Conservation (phyloP, 306 rosid species). For the Phaseolus lunatus region DNA sequence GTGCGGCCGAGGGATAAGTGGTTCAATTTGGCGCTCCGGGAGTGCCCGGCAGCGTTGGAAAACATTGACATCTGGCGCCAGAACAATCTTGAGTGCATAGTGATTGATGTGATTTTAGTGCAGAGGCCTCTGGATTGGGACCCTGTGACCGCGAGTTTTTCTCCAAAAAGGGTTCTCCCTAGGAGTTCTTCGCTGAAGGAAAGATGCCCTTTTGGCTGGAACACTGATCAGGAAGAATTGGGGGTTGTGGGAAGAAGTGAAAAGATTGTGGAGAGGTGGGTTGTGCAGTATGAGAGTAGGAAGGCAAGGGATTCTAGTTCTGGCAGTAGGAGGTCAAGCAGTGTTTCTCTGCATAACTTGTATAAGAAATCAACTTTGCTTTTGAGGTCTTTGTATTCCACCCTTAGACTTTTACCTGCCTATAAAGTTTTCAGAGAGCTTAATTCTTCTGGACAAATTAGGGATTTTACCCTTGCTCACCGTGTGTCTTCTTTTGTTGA, state of each 20-base stretch:
- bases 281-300: slow-evolving; percentile 70
- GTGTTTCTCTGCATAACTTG: slow-evolving; percentile 52
- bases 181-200: slow-evolving; percentile 59
- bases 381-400: slow-evolving; percentile 80
- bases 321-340: slow-evolving; percentile 66
- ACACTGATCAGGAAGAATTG: slow-evolving; percentile 63
- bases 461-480: slow-evolving; percentile 66
- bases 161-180: slow-evolving; percentile 56
- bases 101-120: slow-evolving; percentile 82
- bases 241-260: slow-evolving; percentile 61
- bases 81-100: slow-evolving; percentile 66
- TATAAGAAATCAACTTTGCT: slow-evolving; percentile 77
- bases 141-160: slow-evolving; percentile 42
- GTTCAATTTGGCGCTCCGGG: slow-evolving; percentile 84
- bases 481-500: slow-evolving; percentile 73
- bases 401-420: slow-evolving; percentile 82
- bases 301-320: slow-evolving; percentile 62
- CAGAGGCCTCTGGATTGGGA: slow-evolving; percentile 61
- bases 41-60: slow-evolving; percentile 72
- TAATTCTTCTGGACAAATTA: slow-evolving; percentile 67
- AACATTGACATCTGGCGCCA: slow-evolving; percentile 76
- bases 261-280: slow-evolving; percentile 88
- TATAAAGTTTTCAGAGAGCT: slow-evolving; percentile 70
- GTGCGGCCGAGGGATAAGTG: slow-evolving; percentile 86
- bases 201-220: slow-evolving; percentile 49